A percentile compares a stretch with the other conserved stretches of the same genome.
Conservation (phyloP, 2,329 filamentous ascomycete genomes). For the Fusarium torulosum region DNA sequence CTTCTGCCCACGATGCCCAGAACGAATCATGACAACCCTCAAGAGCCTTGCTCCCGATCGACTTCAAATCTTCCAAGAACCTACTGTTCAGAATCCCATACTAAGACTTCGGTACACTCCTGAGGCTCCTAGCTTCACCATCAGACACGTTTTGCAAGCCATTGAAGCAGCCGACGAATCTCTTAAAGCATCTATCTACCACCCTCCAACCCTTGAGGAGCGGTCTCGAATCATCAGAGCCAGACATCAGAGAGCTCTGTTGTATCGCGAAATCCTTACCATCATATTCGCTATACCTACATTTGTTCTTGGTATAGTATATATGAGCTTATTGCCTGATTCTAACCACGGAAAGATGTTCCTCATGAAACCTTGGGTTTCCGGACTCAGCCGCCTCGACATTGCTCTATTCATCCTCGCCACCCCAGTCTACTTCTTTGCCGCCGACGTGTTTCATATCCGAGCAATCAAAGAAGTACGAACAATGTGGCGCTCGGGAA, state of each 20-base stretch:
- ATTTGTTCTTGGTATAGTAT: constrained; percentile 88
- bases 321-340: constrained; percentile 82
- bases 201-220: constrained; percentile 86
- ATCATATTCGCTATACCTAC: constrained; percentile 80
- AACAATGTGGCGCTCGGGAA: constrained; percentile 81
- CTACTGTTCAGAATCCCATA: constrained; percentile 73
- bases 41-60: constrained; percentile 62
- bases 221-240: constrained; percentile 78
- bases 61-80: constrained; percentile 66
- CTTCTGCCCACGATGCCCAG: constrained; percentile 79
- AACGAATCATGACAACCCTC: constrained; percentile 67
- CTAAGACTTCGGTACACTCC: constrained; percentile 79
- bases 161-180: constrained; percentile 75
- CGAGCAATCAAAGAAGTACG: constrained; percentile 83
- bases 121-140: constrained; percentile 74
- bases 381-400: constrained; percentile 80
- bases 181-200: constrained; percentile 78
- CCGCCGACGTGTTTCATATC: constrained; percentile 85
- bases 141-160: constrained; percentile 77
- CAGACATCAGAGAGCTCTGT: constrained; percentile 75
- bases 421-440: constrained; percentile 88
- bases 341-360: constrained; percentile 70
- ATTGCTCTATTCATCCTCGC: constrained; percentile 84
- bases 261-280: constrained; percentile 78
- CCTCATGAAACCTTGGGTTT: constrained; percentile 77